A percentile compares a stretch with the other conserved stretches of the same genome.
Evolutionary conservation across 2,329 filamentous ascomycete genomes (phyloP).

Genomic region (Colletotrichum kahawae): DNA sequence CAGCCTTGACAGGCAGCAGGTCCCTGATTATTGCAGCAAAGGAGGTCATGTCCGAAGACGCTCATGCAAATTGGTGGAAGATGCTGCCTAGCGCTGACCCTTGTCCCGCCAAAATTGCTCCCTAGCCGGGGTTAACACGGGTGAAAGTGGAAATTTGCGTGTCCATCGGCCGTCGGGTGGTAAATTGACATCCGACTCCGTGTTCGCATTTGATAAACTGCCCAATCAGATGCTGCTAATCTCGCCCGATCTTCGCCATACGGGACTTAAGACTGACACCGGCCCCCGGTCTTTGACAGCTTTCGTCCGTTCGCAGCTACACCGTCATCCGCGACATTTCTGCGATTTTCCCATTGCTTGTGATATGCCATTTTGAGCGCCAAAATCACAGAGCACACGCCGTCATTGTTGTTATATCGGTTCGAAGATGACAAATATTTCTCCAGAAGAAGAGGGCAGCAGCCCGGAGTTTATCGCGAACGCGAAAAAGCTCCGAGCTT

Average conservation of each 20-base stretch:
- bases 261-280: slow-evolving; percentile 7
- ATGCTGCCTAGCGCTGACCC: neutral
- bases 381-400: neutral
- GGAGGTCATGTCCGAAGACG: neutral
- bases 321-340: neutral
- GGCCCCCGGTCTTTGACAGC: neutral
- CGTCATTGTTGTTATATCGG: neutral
- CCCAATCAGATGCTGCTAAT: neutral
- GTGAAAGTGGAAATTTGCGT: neutral
- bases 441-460: neutral
- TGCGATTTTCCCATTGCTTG: neutral
- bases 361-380: neutral
- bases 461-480: neutral
- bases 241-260: neutral
- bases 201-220: neutral
- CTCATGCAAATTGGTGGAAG: neutral
- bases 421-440: neutral
- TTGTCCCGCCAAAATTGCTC: neutral
- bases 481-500: slow-evolving; percentile 33
- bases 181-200: neutral
- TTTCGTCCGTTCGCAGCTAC: neutral
- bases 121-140: neutral
- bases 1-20: neutral
- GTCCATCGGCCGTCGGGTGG: neutral
- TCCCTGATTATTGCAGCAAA: neutral